A percentile compares a stretch with the other conserved stretches of the same genome.
These are phyloP conservation scores for Micractinium conductrix DNA, from an alignment of 139 green algal species.

Conservation along the genomic window DNA sequence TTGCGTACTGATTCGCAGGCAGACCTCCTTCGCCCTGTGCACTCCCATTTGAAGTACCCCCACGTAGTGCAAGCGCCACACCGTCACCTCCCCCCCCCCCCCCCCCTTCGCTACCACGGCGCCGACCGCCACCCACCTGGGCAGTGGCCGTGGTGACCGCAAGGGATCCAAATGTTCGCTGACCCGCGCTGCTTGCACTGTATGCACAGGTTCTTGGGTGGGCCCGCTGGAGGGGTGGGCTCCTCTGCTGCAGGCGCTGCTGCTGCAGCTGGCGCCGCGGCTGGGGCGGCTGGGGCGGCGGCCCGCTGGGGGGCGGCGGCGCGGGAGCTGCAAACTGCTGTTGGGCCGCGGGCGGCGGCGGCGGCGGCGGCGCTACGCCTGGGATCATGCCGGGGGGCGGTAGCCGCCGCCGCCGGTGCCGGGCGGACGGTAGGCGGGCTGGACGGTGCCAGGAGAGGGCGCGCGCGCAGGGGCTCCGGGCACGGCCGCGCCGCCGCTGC, in stretches of 20 bases:
- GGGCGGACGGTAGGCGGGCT: neutral
- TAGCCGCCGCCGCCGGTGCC: neutral
- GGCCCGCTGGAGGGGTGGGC: too few relatives aligned
- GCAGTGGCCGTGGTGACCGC: slow-evolving; percentile 34
- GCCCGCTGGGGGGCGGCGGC: neutral
- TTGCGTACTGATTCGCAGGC: too few relatives aligned
- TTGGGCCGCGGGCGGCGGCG: neutral
- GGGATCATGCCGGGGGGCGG: neutral
- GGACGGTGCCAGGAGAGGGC: neutral
- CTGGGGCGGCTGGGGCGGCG: neutral
- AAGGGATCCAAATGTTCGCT: slow-evolving; percentile 27
- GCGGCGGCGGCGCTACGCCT: neutral
- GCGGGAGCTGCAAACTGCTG: neutral
- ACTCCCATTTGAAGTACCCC: too few relatives aligned
- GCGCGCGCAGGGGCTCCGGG: neutral
- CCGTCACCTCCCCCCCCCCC: neutral
- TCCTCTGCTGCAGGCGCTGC: neutral
- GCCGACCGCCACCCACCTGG: neutral
- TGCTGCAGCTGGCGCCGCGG: neutral
- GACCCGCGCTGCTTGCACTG: neutral
- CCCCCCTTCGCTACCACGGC: neutral
- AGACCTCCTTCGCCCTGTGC: too few relatives aligned
- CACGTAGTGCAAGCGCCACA: too few relatives aligned
- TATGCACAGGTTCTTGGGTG: slow-evolving; percentile 4
- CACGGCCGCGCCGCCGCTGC: neutral